Base-by-base conservation (phyloP, 2,329 filamentous ascomycete species). In the Phaeosphaeriaceae sp. region DNA sequence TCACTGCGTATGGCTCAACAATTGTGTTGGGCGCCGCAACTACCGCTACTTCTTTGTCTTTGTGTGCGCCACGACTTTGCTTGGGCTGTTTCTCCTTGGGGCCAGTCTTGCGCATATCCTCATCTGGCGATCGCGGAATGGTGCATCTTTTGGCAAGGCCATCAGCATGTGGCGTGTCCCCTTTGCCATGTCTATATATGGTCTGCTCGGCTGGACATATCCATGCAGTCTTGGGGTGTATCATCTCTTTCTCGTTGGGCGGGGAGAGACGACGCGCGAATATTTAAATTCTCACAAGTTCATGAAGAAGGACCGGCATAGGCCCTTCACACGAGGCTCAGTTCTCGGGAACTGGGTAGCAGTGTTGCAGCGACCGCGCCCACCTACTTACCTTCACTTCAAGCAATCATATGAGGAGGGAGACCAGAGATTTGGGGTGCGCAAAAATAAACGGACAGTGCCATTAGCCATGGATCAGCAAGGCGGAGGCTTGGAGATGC, bases 1-100 rank as follows among this genome's bases (percentile, higher is more conserved):
- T 68, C 94, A 99, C 75, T 99, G 94, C 67, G 92, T 97, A 13
- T 99, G 94, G 94, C 84, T 99, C 56, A 99, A 99, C 77, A 99
- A 99, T 73, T 99, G 94, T 64, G 88, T 99, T 41, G 94, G 94
- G 35, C 88, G 93, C 59, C 90, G 94, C 64, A 99, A 99, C 76
- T 99, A 99, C 76, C 90, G 94, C 56, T 97, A 93, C 74, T 99
- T 99, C 75, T 97, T 97, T 72, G 84, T 89, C 9, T 99, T 97
- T 74, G 87, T 99, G 58, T 85, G 85, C 45, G 86, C 87, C 12
- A 86, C 85, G n/a, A 91, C 90, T 0, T 60, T 97, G 28, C 81
- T 97, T 15, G 83, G 87, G 0, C 68, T 92, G 13, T 93, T 89
- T 64, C 81, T 97, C 37, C 78, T 94, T 23, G 90, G 81, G 16